Evolutionary conservation across 2,329 filamentous ascomycete species (phyloP), one percentile per base, ranked within the genome.

Genomic region (Ceratocystis ficicola): DNA sequence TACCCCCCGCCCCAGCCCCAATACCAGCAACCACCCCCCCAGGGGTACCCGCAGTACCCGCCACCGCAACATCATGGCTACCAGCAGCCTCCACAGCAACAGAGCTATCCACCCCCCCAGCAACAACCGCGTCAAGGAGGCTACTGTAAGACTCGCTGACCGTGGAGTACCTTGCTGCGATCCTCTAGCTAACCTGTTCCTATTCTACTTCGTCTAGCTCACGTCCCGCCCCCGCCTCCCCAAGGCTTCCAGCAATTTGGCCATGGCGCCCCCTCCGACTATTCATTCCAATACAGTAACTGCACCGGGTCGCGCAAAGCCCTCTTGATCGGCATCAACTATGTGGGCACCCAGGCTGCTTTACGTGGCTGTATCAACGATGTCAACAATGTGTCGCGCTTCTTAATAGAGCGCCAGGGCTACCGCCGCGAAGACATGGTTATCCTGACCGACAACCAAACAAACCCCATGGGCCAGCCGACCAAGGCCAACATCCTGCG

Each of bases 211-310:
- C 75, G 75, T 22, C 71, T 77, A 62, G 63, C 46, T 6, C 32
- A 50, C 22, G 46, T 30, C 7, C 88, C 89, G 63, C 80, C 85
- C 1, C 83, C 86, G 63, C 89, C 89, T 6, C 87, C 88, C 20
- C 74, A 79, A 66, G 77, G 81, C 65, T 80, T 86, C 69, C 88
- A 92, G 73, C 79, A 82, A 69, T 94, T 94, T 72, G 89, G 91
- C 66, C 80, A 86, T 68, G 91, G 90, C 66, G 91, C 92, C 15
- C 91, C 91, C 20, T 81, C 85, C 69, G 82, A 81, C 71, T 96
- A 96, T 75, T 84, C 81, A 57, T 97, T 92, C 76, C 89, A 93
- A 75, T 96, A 96, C 76, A 96, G 91, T 60, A 87, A 87, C 70
- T 97, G 92, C 74, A 95, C 88, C 4, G 93, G 92, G 60, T 84